Evolutionary conservation across 1,284 basidiomycete species (phyloP).

Genomic region (Pseudozyma tsukubaensis): DNA sequence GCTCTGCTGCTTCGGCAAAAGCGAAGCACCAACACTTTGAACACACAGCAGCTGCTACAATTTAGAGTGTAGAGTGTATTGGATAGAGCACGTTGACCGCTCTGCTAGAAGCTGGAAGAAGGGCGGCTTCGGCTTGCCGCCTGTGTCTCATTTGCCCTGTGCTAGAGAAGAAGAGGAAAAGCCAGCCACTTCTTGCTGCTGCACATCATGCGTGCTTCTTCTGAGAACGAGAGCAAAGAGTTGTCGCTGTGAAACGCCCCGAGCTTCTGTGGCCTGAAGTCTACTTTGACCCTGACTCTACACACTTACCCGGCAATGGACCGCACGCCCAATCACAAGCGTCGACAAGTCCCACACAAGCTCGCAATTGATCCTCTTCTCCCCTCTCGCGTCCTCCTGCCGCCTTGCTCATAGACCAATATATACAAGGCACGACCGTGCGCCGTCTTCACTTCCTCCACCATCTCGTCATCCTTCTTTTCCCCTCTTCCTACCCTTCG

Average conservation of each 20-base stretch:
- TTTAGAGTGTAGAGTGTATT: too few relatives aligned
- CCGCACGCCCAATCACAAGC: slow-evolving; percentile 2
- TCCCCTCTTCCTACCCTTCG: slow-evolving; percentile 1
- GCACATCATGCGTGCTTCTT: neutral
- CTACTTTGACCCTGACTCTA: too few relatives aligned
- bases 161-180: neutral
- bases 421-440: slow-evolving; percentile 5
- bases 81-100: neutral
- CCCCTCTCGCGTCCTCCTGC: slow-evolving; percentile 6
- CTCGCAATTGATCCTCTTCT: neutral
- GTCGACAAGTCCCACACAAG: too few relatives aligned
- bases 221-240: neutral
- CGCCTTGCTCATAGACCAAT: slow-evolving; percentile 12
- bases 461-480: neutral
- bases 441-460: slow-evolving; percentile 1
- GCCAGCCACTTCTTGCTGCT: neutral
- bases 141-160: neutral
- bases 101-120: too few relatives aligned
- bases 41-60: too few relatives aligned
- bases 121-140: neutral
- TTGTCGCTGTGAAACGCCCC: neutral
- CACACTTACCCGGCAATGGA: too few relatives aligned
- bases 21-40: too few relatives aligned
- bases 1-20: too few relatives aligned
- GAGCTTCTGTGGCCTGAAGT: too few relatives aligned